Evolutionary conservation across 768 basidiomycete genomes (phyloP), one percentile per base, ranked within the genome.

Genomic region (Cystobasidiopsis lactophilus): DNA sequence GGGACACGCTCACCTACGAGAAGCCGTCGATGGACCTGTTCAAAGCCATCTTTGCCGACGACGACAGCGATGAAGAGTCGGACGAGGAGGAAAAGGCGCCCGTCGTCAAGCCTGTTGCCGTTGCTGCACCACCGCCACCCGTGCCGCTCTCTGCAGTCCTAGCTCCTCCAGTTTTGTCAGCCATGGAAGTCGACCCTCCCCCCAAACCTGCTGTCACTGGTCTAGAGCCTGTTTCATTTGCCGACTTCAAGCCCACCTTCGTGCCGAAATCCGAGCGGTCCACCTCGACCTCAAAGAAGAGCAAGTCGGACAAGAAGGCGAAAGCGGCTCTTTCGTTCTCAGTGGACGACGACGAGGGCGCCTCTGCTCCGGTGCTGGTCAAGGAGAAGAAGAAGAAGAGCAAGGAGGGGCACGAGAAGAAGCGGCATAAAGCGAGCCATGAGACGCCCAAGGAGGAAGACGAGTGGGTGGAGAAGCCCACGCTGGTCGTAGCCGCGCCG

Each of bases 11-110:
- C 57, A 88, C 82, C 0, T 89, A 95, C 65, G 72, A 82, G 60
- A 74, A 82, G 37, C 91, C 93, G 2, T 70, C 78, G 5, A 83
- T 86, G 74, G 82, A 86, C 62, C 77, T 96, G 40, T 98, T 96
- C 73, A 93, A 91, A 65, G 88, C 91, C 2, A 95, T 98, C 55
- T 98, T 98, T 64, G 89, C 86, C 11, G 86, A 83, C 66, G 85
- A 85, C 55, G 84, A 85, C 41, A 86, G 91, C 61, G 82, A 84
- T 33, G 79, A 77, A 18, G 82, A 78, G 9, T 78, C 78, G 2
- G 84, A 85, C 3, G 73, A 71, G 1, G 69, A 69, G 18, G 66
- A 62, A 21, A 62, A 48, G 44, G n/a, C n/a, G n/a, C 59, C 51
- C 60, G 65, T 43, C 13, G 19, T 18, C 10, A 7, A 43, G 27